Evolutionary conservation across 1,284 basidiomycete species (phyloP).

Genomic region (Microbotryomycetes sp.): DNA sequence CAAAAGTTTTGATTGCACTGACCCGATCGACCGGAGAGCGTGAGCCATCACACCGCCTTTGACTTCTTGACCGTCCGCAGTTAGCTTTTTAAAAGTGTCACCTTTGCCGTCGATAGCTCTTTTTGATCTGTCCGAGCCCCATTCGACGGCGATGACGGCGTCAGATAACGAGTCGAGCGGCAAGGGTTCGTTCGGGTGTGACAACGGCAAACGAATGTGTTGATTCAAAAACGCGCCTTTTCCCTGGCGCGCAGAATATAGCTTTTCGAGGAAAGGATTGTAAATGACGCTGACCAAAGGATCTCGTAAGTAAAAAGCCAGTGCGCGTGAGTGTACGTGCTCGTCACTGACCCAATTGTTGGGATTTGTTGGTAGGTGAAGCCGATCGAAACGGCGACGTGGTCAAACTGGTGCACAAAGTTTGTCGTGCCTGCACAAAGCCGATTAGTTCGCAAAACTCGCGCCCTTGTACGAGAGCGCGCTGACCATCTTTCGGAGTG

Average conservation of each 20-base stretch:
- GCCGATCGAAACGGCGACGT: constrained; percentile 80
- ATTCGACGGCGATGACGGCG: constrained; percentile 81
- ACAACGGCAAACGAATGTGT: constrained; percentile 54
- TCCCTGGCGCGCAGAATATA: constrained; percentile 74
- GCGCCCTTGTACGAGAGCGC: too few species aligned
- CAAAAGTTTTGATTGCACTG: constrained; percentile 38
- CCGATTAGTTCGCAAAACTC: too few species aligned
- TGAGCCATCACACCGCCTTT: constrained; percentile 78
- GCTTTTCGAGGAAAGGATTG: constrained; percentile 78
- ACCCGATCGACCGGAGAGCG: constrained; percentile 72
- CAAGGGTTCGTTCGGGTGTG: constrained; percentile 57
- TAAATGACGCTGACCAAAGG: constrained; percentile 61
- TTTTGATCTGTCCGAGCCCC: constrained; percentile 72
- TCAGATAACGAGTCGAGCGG: constrained; percentile 66
- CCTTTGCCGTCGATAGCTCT: constrained; percentile 57
- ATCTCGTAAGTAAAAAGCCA: neutral
- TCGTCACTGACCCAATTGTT: constrained; percentile 53
- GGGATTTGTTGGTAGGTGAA: constrained; percentile 73
- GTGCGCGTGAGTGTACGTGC: constrained; percentile 1
- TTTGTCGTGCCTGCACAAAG: constrained; percentile 72
- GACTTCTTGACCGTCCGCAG: constrained; percentile 61
- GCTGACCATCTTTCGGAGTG: neutral
- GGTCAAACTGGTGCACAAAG: constrained; percentile 73
- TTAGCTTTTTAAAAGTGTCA: constrained; percentile 63
- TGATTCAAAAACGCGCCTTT: constrained; percentile 69